Base-by-base conservation (phyloP, 1,284 basidiomycete species). In the Austroboletus niveus region DNA sequence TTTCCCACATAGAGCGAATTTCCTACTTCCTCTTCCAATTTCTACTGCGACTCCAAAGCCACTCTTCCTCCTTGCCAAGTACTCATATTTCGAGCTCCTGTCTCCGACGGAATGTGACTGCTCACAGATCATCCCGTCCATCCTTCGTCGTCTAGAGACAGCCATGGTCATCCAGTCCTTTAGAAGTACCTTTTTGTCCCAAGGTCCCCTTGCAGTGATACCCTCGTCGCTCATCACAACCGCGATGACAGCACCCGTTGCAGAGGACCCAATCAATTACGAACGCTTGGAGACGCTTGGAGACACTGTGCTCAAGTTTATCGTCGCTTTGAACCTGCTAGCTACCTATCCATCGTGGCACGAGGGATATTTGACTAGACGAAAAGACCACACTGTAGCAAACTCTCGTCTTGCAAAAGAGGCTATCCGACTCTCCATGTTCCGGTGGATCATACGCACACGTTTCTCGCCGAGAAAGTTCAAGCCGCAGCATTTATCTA, bases 281-380 rank as follows among this genome's bases (percentile, higher is more conserved):
- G 82, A 94, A 64, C 80, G 87, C 2, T 72, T 92, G 12, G 91
- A 94, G 63, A 86, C 84, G 0, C 74, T 94, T 8, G 91, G 91
- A 1, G 91, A 93, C 61, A 82, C 84, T 0, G 84, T 89, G 1
- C 75, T 94, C 36, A 92, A 94, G 65, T 82, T 86, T 55, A 65
- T 82, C 14, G 77, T 77, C 8, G 77, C 79, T 15, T 67, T 90
- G 8, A 84, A 91, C 61, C 69, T 93, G 5, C 75, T 89, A 46
- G 79, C 81, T 4, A 71, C 82, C 42, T 79, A 85, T 64, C 87
- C 86, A 0, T 61, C 79, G 11, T 90, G 87, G 80, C 87, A 89
- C 53, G 90, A 93, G 66, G 89, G 89, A 2, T 89, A 88, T 58
- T 72, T 93, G 11, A 79, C 80, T 1, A 73, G 73, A 48, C 76